phyloP scores from a whole-genome alignment of 2,329 filamentous ascomycete genomes.

The Coleophoma cylindrospora region DNA sequence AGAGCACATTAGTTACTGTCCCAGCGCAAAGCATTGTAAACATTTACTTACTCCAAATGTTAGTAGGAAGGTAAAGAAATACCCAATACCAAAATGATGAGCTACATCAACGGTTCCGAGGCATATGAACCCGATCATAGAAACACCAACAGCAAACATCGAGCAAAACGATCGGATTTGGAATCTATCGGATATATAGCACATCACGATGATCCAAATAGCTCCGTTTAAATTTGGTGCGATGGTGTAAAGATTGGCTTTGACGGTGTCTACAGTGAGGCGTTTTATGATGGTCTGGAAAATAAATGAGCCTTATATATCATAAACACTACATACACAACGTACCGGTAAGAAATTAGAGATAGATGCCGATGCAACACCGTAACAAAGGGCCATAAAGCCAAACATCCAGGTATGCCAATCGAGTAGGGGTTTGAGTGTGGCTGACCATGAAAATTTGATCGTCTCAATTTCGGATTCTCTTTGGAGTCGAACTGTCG shows the following conservation, averaged over 20 bases:
- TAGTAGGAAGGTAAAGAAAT: neutral
- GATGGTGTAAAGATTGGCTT: conserved; percentile 1
- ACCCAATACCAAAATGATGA: neutral
- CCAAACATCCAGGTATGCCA: conserved; percentile 1
- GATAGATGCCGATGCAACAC: neutral
- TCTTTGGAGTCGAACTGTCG: neutral
- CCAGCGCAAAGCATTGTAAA: neutral
- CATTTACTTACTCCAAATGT: neutral
- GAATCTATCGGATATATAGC: neutral
- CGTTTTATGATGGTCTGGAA: conserved; percentile 2
- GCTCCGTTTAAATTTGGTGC: conserved; percentile 1
- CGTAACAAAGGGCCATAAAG: conserved; percentile 1
- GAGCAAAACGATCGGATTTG: neutral
- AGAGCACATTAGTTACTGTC: neutral
- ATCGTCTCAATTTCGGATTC: neutral
- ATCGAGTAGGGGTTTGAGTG: neutral
- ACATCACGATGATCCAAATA: neutral
- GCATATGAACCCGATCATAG: conserved; percentile 2
- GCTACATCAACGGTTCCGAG: conserved; percentile 1
- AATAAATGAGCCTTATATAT: neutral
- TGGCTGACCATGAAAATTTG: conserved; percentile 1
- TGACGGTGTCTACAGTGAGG: neutral
- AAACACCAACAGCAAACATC: neutral
- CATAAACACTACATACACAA: neutral
- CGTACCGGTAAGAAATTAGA: conserved; percentile 2